Evolutionary conservation across 106 monocot genomes (phyloP), one percentile per base, ranked within the genome.

Genomic region (Xerophyta viscosa): DNA sequence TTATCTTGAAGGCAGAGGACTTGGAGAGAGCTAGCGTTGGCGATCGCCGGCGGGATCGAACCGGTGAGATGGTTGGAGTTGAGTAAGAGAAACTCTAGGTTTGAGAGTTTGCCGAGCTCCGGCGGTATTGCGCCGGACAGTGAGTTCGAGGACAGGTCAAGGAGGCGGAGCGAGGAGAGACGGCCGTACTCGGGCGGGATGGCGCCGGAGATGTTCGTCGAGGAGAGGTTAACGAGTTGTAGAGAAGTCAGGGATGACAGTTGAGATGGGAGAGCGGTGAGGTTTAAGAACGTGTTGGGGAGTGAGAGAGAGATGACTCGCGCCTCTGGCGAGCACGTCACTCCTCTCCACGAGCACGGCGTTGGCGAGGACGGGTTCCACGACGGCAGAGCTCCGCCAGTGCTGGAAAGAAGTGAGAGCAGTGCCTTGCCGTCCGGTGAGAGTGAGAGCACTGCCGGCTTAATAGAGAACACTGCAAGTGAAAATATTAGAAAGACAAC

Each of bases 231-330:
- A 48, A 98, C 82, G 43, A 84, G 70, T 24, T 87, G 84, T 54
- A 94, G 88, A 28, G 80, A 75, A 17, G 80, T 61, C 71, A 94
- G 84, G 22, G 76, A 61, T 49, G 88, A 63, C 65, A 88, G 70
- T 46, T 56, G 57, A 2, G 84, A 48, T 15, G 94, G 72, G 27
- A 84, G 56, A 36, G 78, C 56, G 31, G 94, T 69, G 67, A 94
- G 80, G 69, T 94, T 94, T 71, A 94, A 78, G 78, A 94, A 94
- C 41, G 75, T 81, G 75, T 78, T 80, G 2, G 93, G 88, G 30
- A 94, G 57, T 41, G 88, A 78, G 36, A 96, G 75, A 56, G 94
- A 96, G 63, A 82, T 78, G 54, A 96, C 94, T 15, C 75, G 51
- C 43, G 50, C 61, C 6, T 70, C 43, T 9, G 84, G 84, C 3